Evolutionary conservation across 225 moss, liverwort and hornwort species (phyloP), one percentile per base, ranked within the genome.

Genomic region (Antitrichia curtipendula): DNA sequence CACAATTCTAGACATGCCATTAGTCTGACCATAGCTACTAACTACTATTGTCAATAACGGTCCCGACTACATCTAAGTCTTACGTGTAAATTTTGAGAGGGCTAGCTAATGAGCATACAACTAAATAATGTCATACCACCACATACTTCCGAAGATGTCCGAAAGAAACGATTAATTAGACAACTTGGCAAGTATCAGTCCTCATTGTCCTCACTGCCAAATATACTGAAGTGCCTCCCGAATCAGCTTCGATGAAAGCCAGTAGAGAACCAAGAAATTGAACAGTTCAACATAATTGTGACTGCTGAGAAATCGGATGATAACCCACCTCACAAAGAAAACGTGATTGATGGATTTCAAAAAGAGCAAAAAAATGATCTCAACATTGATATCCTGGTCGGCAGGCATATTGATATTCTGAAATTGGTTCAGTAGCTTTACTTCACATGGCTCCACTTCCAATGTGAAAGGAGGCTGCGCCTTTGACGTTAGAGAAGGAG

Each of bases 271-370:
- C 19, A 12, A 1, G 84, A 36, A 12, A 59, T 47, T 4, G 59
- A n/a, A 9, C 13, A 50, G 4, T 3, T 14, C 4, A 50, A 50
- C 4, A 50, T 5, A 34, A 6, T 32, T 22, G 13, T 6, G 31
- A 47, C 3, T 14, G 61, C 0, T 6, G 34, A 45, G 16, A 8
- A 1, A n/a, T n/a, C n/a, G 36, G 15, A 4, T 4, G 27, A 2
- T 9, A 58, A 34, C 0, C 5, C 11, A 8, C 53, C 17, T 31
- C 34, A 16, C 6, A n/a, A 36, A 28, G n/a, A 4, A 50, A 50
- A 50, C 50, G 15, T 50, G 15, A 4, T 14, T 1, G 12, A 50
- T 50, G 50, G 15, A 50, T 50, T 16, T 14, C 9, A 8, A 7
- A 58, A 28, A 0, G 22, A 10, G 0, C 38, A 57, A 25, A 16